Evolutionary conservation across 129 eudicot genomes (phyloP).

Genomic region (Scalesia atractyloides): DNA sequence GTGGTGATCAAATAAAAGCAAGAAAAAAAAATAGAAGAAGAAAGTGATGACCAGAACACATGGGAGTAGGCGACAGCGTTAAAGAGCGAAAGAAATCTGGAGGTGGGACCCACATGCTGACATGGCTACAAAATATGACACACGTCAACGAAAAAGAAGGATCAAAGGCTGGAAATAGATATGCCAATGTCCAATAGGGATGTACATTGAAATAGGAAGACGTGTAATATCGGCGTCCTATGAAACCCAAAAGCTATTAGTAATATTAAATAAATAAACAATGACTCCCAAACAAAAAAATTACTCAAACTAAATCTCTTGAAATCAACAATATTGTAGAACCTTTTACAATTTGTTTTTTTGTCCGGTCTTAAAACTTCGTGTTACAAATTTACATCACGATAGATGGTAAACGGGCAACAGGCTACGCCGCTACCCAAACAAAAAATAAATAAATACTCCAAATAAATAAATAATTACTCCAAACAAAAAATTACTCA

Average conservation of each 20-base stretch:
- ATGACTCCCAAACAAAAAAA: not conserved
- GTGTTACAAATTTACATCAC: no score
- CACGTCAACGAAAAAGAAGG: slow-evolving; percentile 30
- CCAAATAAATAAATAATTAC: not conserved
- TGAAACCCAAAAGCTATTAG: not conserved
- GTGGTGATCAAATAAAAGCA: slow-evolving; percentile 3
- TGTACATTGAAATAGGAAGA: slow-evolving; percentile 29
- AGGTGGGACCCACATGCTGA: slow-evolving; percentile 31
- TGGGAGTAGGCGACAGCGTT: slow-evolving; percentile 44
- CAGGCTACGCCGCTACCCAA: no score
- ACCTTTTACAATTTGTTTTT: no score
- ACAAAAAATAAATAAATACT: no score
- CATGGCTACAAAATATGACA: slow-evolving; percentile 26
- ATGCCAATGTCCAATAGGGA: slow-evolving; percentile 24
- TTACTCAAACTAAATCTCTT: no score
- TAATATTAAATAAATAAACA: not conserved
- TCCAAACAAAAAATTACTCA: not conserved
- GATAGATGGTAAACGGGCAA: no score
- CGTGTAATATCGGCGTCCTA: slow-evolving; percentile 48
- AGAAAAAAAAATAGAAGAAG: not conserved
- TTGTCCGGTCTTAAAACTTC: no score
- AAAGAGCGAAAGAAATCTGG: slow-evolving; percentile 13
- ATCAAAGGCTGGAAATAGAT: slow-evolving; percentile 19
- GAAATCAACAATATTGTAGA: no score
- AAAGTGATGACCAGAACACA: slow-evolving; percentile 30